Base-by-base conservation (phyloP, 768 basidiomycete species). In the Rhodotorula kratochvilovae region DNA sequence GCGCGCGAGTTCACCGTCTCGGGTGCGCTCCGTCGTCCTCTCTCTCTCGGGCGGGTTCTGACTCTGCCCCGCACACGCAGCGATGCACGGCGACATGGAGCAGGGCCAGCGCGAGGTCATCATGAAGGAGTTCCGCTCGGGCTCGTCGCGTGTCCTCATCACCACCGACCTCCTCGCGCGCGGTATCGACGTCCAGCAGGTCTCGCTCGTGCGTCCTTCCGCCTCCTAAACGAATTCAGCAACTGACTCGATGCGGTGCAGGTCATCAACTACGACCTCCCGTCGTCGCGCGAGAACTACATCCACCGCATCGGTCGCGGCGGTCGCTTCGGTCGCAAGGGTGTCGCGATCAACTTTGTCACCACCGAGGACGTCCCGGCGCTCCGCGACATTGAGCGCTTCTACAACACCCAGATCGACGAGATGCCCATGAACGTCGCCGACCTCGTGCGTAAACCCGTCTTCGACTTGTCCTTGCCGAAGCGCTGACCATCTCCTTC, bases 111-210 rank as follows among this genome's bases (percentile, higher is more conserved):
- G 95, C 77, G 94, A 96, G 81, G 86, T 93, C 77, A 85, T 98
- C 83, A 98, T 99, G 94, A 94, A 93, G 81, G 94, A 97, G 84
- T 98, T 98, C 90, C 90, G 95, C 76, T 94, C 92, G 71, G 95
- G 95, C 60, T 92, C 93, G 56, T 95, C 93, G 77, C 93, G 95
- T 82, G 94, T 99, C 70, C 85, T 99, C 79, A 97, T 99, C 85
- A 96, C 95, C 76, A 99, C 95, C 77, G 95, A 98, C 83, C 85
- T 98, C 73, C 86, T 97, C 78, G 94, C 95, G 56, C 89, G 95
- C 78, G 95, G 95, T 77, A 96, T 99, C 79, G 95, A 99, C 80
- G 93, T 99, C 29, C 92, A 95, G 78, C 94, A 97, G 81, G 93
- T 98, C 65, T 97, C 93, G 55, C 84, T 97, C 67, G 95, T 56